Conservation (phyloP, 768 basidiomycete genomes). For the Jaapia argillacea region DNA sequence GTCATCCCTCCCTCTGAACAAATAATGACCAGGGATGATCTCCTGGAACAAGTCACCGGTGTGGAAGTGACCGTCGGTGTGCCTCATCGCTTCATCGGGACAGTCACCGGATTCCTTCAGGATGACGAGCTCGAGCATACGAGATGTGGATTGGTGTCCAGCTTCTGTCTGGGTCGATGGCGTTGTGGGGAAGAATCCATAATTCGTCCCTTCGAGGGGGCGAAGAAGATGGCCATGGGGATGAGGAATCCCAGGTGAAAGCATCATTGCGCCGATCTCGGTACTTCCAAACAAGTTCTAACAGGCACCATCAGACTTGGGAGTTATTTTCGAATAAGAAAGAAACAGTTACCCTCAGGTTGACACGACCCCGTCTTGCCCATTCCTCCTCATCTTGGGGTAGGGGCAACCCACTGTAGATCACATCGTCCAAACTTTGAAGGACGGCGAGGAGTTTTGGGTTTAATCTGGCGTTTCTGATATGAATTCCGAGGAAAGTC, state of each 20-base stretch:
- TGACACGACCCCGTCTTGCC: constrained; percentile 55
- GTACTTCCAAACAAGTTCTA: constrained; percentile 79
- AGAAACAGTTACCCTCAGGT: constrained; percentile 41
- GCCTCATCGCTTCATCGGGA: constrained; percentile 47
- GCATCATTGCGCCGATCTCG: constrained; percentile 66
- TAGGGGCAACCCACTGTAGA: constrained; percentile 58
- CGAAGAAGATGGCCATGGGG: constrained; percentile 41
- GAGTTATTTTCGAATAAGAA: constrained; percentile 8
- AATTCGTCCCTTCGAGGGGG: constrained; percentile 51
- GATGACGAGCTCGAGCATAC: constrained; percentile 61
- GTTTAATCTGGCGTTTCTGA: constrained; percentile 49
- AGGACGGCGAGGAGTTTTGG: constrained; percentile 52
- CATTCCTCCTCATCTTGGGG: constrained; percentile 62
- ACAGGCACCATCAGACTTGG: constrained; percentile 12
- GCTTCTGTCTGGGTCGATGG: constrained; percentile 24
- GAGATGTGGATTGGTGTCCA: constrained; percentile 43
- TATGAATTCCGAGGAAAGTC: constrained; percentile 54
- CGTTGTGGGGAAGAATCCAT: constrained; percentile 55
- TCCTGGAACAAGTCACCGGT: constrained; percentile 78
- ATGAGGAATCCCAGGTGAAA: constrained; percentile 45
- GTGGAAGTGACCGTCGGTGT: constrained; percentile 63
- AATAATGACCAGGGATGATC: constrained; percentile 42
- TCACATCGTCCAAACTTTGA: constrained; percentile 45
- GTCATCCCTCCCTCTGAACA: constrained; percentile 65
- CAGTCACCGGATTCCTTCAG: constrained; percentile 59